phyloP scores from a whole-genome alignment of 805 yeast species.

The Teunomyces pallodes region DNA sequence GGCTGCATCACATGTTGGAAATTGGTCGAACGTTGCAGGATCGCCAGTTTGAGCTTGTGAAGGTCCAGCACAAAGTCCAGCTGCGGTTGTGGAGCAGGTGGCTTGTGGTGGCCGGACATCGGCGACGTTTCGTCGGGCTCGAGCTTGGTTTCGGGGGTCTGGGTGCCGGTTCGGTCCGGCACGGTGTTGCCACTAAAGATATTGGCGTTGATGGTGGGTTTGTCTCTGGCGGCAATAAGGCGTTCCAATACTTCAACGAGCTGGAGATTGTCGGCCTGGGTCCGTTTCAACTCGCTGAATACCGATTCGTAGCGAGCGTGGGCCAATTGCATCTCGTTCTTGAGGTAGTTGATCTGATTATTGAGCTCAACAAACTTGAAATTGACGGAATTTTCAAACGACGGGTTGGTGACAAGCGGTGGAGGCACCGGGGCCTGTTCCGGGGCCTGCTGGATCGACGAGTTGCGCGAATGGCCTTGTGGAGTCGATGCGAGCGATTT shows the following conservation, averaged over 20 bases:
- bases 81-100: background rate
- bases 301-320: conserved; percentile 48
- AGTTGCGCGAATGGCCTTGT: background rate
- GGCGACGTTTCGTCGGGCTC: conserved; percentile 13
- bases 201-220: conserved; percentile 8
- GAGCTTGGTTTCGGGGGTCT: conserved; percentile 18
- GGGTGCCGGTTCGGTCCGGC: conserved; percentile 23
- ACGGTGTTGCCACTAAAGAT: conserved; percentile 9
- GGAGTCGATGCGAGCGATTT: background rate
- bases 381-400: conserved; percentile 19
- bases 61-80: conserved; percentile 5
- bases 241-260: conserved; percentile 47
- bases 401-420: conserved; percentile 9
- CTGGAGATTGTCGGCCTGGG: conserved; percentile 53
- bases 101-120: conserved; percentile 8
- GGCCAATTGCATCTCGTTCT: conserved; percentile 42
- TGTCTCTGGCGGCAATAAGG: background rate
- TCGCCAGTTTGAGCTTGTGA: conserved; percentile 7
- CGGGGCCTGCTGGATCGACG: background rate
- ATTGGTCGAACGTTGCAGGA: conserved; percentile 8
- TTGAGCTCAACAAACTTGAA: conserved; percentile 36
- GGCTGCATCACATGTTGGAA: background rate
- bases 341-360: conserved; percentile 33
- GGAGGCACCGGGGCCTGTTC: conserved; percentile 6
- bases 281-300: conserved; percentile 45